Evolutionary conservation across 2,329 filamentous ascomycete species (phyloP).

Genomic region (Colletotrichum sp.): DNA sequence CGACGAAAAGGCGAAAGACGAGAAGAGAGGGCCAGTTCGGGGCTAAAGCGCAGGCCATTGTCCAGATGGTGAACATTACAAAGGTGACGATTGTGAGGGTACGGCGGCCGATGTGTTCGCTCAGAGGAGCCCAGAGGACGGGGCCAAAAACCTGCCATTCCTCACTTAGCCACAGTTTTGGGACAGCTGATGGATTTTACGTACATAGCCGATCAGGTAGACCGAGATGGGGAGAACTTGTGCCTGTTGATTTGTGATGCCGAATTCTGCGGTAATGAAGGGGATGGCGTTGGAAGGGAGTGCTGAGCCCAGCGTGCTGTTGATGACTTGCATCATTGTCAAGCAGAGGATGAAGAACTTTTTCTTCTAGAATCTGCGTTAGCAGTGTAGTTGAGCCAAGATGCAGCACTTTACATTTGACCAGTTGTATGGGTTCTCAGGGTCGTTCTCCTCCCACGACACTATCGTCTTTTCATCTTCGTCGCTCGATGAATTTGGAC

Average conservation of each 20-base stretch:
- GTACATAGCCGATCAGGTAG: constrained; percentile 67
- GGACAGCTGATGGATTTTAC: background rate
- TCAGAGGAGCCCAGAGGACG: constrained; percentile 68
- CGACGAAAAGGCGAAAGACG: constrained; percentile 59
- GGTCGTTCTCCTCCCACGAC: constrained; percentile 50
- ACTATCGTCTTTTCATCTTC: constrained; percentile 29
- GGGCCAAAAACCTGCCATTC: constrained; percentile 46
- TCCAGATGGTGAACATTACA: constrained; percentile 52
- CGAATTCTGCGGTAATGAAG: constrained; percentile 62
- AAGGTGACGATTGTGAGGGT: constrained; percentile 51
- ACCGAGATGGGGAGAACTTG: constrained; percentile 64
- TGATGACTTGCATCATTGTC: constrained; percentile 65
- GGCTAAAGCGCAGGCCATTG: constrained; percentile 60
- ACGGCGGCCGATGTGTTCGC: constrained; percentile 67
- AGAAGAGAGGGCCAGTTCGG: constrained; percentile 58
- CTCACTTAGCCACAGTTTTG: background rate
- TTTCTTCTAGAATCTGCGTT: constrained; percentile 42
- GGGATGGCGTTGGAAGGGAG: constrained; percentile 68
- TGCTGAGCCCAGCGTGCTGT: constrained; percentile 70
- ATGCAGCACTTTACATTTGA: constrained; percentile 33
- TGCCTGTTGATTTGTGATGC: constrained; percentile 51
- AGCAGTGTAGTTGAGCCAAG: background rate
- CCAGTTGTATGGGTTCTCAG: constrained; percentile 61
- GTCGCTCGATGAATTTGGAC: constrained; percentile 28
- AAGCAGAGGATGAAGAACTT: constrained; percentile 61